Percentiles rank a stretch among this genome's conserved stretches.
phyloP scores from a whole-genome alignment of 2,329 filamentous ascomycete species.

The Metarhizium rileyi region DNA sequence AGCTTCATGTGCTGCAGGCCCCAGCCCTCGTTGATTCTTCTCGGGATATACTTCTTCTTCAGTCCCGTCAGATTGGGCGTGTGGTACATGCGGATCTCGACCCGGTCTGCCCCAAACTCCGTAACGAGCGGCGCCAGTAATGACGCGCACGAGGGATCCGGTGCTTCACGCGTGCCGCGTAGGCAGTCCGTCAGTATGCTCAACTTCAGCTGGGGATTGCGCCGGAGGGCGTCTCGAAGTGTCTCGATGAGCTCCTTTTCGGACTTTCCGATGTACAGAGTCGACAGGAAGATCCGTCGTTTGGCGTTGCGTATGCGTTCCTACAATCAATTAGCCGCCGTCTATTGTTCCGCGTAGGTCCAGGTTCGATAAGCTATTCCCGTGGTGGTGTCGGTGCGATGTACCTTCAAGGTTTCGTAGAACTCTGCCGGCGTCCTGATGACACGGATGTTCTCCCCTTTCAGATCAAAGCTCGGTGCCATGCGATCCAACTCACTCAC shows the following conservation, averaged over 20 bases:
- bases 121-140: conserved; percentile 72
- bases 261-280: conserved; percentile 88
- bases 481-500: conserved; percentile 72
- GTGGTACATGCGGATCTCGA: conserved; percentile 96
- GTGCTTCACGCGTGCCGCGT: conserved; percentile 83
- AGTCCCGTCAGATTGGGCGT: conserved; percentile 89
- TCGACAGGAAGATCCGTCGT: conserved; percentile 81
- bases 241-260: conserved; percentile 81
- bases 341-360: background rate
- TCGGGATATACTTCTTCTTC: conserved; percentile 74
- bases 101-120: conserved; percentile 74
- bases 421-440: conserved; percentile 78
- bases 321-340: conserved; percentile 29
- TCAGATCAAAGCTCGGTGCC: conserved; percentile 81
- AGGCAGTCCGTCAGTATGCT: conserved; percentile 88
- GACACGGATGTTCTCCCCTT: conserved; percentile 70
- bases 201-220: conserved; percentile 67
- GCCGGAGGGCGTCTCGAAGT: conserved; percentile 62
- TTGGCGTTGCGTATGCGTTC: conserved; percentile 73
- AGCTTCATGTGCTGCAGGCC: conserved; percentile 98
- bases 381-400: background rate
- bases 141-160: conserved; percentile 77
- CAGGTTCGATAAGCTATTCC: background rate
- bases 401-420: conserved; percentile 83
- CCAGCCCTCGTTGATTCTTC: conserved; percentile 95